Conservation (phyloP, 306 rosid genomes). For the Lathyrus aphaca region DNA sequence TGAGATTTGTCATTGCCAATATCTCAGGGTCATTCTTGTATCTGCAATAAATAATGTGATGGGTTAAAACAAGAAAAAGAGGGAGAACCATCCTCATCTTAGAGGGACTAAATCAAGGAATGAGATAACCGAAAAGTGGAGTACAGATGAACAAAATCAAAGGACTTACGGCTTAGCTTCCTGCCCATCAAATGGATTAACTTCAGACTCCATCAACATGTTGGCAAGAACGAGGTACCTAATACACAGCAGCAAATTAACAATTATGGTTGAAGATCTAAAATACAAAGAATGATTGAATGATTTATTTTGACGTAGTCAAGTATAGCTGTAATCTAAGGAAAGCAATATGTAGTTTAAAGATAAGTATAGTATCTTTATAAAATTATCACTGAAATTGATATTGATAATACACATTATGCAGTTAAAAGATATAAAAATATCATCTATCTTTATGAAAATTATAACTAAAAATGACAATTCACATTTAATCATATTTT, state of each 20-base stretch:
- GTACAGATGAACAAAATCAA: constrained; percentile 26
- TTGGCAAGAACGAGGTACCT: constrained; percentile 93
- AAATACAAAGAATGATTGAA: constrained; percentile 26
- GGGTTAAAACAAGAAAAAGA: constrained; percentile 14
- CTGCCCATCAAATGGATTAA: constrained; percentile 69
- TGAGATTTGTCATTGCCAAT: constrained; percentile 96
- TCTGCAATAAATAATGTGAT: constrained; percentile 50
- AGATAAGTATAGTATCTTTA: constrained; percentile 18
- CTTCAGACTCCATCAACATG: constrained; percentile 75
- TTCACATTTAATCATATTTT: constrained; percentile 13
- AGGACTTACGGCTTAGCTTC: constrained; percentile 69
- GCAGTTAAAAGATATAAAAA: constrained; percentile 26
- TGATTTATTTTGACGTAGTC: constrained; percentile 10
- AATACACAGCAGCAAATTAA: constrained; percentile 26
- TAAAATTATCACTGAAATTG: constrained; percentile 12
- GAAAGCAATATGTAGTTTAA: constrained; percentile 30
- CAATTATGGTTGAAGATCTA: constrained; percentile 16
- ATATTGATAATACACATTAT: constrained; percentile 22
- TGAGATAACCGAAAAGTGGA: background rate
- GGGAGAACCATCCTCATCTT: constrained; percentile 25
- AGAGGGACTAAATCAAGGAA: constrained; percentile 17
- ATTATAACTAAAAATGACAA: constrained; percentile 19
- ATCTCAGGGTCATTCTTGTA: constrained; percentile 98
- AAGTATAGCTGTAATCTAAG: constrained; percentile 20
- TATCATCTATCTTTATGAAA: background rate